Percentiles rank a stretch among this genome's conserved stretches.
These are phyloP conservation scores for Globisporangium radiosum DNA, from an alignment of 352 stramenopile genomes.

Conservation along the genomic window DNA sequence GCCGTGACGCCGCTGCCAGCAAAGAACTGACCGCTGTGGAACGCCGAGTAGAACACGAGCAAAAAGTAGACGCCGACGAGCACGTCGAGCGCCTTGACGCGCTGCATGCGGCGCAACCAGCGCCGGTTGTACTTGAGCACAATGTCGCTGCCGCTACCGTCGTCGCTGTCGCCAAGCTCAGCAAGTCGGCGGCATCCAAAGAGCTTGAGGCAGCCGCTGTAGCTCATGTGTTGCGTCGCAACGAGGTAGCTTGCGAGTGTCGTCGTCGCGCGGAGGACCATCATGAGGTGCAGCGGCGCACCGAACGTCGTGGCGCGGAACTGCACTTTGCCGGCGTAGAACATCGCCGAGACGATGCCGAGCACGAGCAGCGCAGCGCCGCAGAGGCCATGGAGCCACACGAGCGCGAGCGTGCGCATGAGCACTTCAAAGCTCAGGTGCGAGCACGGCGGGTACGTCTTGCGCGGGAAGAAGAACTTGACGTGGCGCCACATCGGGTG, in stretches of 20 bases:
- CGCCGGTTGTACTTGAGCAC: conserved; percentile 58
- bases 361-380: conserved; percentile 46
- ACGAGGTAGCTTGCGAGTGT: conserved; percentile 50
- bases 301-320: conserved; percentile 45
- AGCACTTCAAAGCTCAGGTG: conserved; percentile 68
- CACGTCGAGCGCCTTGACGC: conserved; percentile 50
- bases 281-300: conserved; percentile 51
- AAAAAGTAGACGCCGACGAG: conserved; percentile 53
- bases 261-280: conserved; percentile 52
- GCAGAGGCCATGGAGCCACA: conserved; percentile 66
- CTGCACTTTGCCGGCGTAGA: conserved; percentile 36
- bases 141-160: conserved; percentile 32
- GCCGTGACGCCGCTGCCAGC: conserved; percentile 27
- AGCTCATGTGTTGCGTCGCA: conserved; percentile 52
- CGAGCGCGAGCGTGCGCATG: conserved; percentile 53
- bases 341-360: conserved; percentile 33
- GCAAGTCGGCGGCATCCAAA: conserved; percentile 32
- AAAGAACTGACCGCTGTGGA: conserved; percentile 55
- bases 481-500: conserved; percentile 42
- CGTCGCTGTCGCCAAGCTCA: conserved; percentile 23
- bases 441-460: conserved; percentile 46
- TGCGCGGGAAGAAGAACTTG: conserved; percentile 66
- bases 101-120: conserved; percentile 56
- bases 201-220: conserved; percentile 49
- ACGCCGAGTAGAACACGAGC: conserved; percentile 61